Evolutionary conservation across 169 alveolate species (phyloP).

Genomic region (Eimeria sp.): DNA sequence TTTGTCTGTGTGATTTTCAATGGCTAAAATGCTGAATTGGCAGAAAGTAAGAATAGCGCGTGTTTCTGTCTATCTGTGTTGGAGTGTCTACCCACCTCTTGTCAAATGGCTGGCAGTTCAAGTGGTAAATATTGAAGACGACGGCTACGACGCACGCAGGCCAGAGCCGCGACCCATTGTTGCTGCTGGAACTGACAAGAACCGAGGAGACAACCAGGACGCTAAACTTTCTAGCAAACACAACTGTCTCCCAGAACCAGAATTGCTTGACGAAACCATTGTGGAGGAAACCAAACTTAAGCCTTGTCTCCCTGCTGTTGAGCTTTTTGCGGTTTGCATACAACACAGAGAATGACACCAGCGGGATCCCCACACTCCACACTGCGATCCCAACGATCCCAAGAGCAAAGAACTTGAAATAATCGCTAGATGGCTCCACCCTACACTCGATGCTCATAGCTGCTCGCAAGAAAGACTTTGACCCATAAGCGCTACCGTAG

Average conservation of each 20-base stretch:
- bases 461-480: constrained; percentile 89
- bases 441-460: constrained; percentile 91
- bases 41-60: background rate
- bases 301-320: constrained; percentile 89
- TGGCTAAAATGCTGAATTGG: too few relatives aligned
- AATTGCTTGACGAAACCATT: constrained; percentile 90
- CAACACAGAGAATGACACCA: constrained; percentile 89
- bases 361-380: constrained; percentile 93
- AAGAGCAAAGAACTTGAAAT: constrained; percentile 87
- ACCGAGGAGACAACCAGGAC: constrained; percentile 90
- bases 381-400: constrained; percentile 90
- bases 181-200: constrained; percentile 87
- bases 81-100: constrained; percentile 83
- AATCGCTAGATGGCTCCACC: constrained; percentile 84
- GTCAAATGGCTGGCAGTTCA: constrained; percentile 91
- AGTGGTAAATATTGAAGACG: constrained; percentile 88
- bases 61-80: background rate
- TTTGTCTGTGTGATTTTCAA: too few relatives aligned
- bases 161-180: constrained; percentile 89
- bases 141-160: constrained; percentile 89
- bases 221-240: constrained; percentile 89
- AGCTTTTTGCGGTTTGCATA: constrained; percentile 88
- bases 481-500: constrained; percentile 84
- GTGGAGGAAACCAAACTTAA: constrained; percentile 92
- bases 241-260: constrained; percentile 94